Base-by-base conservation (phyloP, 805 yeast genomes). In the Pichia eremophila region DNA sequence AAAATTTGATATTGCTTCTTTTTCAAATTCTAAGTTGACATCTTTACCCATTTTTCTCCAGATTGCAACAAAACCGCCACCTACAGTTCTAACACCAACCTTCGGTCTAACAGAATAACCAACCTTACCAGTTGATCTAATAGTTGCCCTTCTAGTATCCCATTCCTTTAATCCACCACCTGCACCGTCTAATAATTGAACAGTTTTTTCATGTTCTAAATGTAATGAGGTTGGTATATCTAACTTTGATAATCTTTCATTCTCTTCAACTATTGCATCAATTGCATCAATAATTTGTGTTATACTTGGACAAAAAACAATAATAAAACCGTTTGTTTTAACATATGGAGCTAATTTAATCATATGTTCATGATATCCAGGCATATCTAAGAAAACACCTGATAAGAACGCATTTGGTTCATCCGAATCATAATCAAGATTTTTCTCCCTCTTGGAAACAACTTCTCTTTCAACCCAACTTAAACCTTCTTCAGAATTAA, bases 111-210 rank as follows among this genome's bases (percentile, higher is more conserved):
- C 74, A 5, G 74, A 75, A 48, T 66, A 57, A 2, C 68, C 76
- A 5, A 58, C 55, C 37, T 67, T 66, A 3, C 70, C 71, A 2
- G 70, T 66, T 5, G 68, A 65, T 56, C 69, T 65, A n/a, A 71
- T 64, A 2, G 55, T 48, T 1, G 75, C 57, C 36, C 59, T 58
- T 43, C 77, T 58, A 1, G 73, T 61, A 51, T 75, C 78, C 80
- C 80, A 75, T 42, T 72, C 76, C 50, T 73, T 68, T 48, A 75
- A 54, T 0, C 78, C 77, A 22, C 78, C 78, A 2, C 77, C 77
- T 34, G 69, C 71, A 7, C 79, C 78, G 14, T 73, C 72, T 42
- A 64, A 54, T 17, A 75, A 48, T 53, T 74, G 78, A 19, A 68
- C 59, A 4, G 74, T 67, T 40, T 65, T 61, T 4, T 63, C 65